Percentiles rank a stretch among this genome's conserved stretches.
Conservation (phyloP, 768 basidiomycete genomes). For the Trametes elegans region DNA sequence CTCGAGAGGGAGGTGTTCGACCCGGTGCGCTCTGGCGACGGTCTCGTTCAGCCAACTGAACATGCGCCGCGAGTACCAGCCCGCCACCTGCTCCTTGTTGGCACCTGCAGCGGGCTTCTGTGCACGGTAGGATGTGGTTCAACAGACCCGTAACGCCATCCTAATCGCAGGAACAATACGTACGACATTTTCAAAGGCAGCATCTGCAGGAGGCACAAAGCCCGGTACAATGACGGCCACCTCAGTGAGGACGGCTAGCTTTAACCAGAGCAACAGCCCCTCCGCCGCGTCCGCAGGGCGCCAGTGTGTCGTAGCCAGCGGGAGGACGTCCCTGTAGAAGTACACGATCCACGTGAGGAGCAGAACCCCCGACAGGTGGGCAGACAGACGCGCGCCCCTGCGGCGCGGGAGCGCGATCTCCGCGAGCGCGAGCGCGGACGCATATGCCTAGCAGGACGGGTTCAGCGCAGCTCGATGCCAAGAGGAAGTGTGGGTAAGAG, state of each 20-base stretch:
- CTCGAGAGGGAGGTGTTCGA: slow-evolving; percentile 40
- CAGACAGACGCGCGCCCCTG: slow-evolving; percentile 30
- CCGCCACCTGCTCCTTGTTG: slow-evolving; percentile 28
- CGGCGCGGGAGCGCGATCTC: slow-evolving; percentile 19
- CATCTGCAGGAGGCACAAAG: slow-evolving; percentile 48
- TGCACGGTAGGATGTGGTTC: not conserved
- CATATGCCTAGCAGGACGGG: slow-evolving; percentile 29
- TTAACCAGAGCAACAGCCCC: slow-evolving; percentile 51
- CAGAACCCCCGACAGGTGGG: slow-evolving; percentile 49
- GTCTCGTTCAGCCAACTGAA: slow-evolving; percentile 54
- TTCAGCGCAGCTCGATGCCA: not conserved
- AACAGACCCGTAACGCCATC: not conserved
- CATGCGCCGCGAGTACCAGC: slow-evolving; percentile 31
- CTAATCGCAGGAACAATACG: slow-evolving; percentile 34
- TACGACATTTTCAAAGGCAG: slow-evolving; percentile 49
- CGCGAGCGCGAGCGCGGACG: slow-evolving; percentile 32
- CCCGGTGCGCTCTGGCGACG: slow-evolving; percentile 39
- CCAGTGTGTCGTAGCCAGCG: slow-evolving; percentile 50
- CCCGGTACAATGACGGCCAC: slow-evolving; percentile 51
- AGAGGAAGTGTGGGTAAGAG: not conserved
- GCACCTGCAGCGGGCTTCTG: not conserved
- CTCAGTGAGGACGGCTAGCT: slow-evolving; percentile 42
- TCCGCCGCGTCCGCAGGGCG: slow-evolving; percentile 46
- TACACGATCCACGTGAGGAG: slow-evolving; percentile 46
- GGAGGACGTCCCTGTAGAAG: slow-evolving; percentile 55